Evolutionary conservation across 140 eudicot genomes (phyloP).

Genomic region (Anethum foeniculum): DNA sequence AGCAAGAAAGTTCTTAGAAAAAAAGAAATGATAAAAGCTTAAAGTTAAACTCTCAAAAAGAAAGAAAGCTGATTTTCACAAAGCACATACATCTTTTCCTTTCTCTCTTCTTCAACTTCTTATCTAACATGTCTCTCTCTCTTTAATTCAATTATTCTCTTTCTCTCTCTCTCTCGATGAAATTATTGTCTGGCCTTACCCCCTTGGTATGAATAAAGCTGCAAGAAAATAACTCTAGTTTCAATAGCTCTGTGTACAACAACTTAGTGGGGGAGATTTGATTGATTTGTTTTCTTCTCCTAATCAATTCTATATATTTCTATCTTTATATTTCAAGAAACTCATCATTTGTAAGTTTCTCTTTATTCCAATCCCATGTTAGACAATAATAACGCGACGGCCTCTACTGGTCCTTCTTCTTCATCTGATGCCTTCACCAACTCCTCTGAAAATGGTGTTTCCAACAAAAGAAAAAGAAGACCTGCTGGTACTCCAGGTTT

Average conservation of each 20-base stretch:
- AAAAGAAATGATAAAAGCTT: slow-evolving; percentile 37
- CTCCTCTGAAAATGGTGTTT: slow-evolving; percentile 43
- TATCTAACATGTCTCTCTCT: slow-evolving; percentile 1
- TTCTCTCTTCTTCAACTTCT: slow-evolving; percentile 15
- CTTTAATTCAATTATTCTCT: slow-evolving; percentile 8
- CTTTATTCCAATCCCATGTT: slow-evolving; percentile 33
- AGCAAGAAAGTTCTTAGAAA: slow-evolving; percentile 49
- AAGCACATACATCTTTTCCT: slow-evolving; percentile 22
- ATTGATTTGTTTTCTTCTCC: slow-evolving; percentile 11
- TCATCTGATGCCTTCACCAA: slow-evolving; percentile 40
- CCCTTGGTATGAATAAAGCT: slow-evolving; percentile 18
- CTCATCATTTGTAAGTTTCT: background rate
- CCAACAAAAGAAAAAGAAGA: slow-evolving; percentile 51
- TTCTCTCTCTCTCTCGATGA: slow-evolving; percentile 15
- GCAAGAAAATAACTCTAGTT: slow-evolving; percentile 25
- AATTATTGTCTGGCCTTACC: slow-evolving; percentile 9
- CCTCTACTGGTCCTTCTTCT: slow-evolving; percentile 40
- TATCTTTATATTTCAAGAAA: slow-evolving; percentile 14
- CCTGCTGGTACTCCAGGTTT: slow-evolving; percentile 70
- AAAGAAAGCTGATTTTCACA: slow-evolving; percentile 59
- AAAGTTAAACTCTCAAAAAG: slow-evolving; percentile 29
- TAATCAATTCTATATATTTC: background rate
- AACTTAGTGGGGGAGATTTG: slow-evolving; percentile 16
- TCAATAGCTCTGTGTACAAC: slow-evolving; percentile 20
- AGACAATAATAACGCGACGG: slow-evolving; percentile 30